These are phyloP conservation scores for Verticillium klebahnii DNA, from an alignment of 2,329 filamentous ascomycete genomes.

Conservation along the genomic window DNA sequence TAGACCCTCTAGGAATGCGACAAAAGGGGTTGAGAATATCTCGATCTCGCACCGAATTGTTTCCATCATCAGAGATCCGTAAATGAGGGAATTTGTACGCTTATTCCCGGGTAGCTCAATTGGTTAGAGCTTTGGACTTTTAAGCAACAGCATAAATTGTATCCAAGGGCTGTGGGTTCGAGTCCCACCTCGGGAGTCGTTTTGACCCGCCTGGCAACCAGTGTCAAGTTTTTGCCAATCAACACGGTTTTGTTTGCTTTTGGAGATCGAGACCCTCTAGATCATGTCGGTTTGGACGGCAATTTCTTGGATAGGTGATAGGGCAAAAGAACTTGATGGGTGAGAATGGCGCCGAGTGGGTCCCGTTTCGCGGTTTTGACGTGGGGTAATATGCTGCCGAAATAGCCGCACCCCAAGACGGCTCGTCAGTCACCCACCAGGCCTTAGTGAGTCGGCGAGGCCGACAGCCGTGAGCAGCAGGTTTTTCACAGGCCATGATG, in stretches of 20 bases:
- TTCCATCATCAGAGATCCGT: no score
- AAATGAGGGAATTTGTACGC: no score
- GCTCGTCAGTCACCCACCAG: neutral
- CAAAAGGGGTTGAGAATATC: no score
- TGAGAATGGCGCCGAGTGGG: neutral
- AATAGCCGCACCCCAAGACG: neutral
- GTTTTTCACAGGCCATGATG: neutral
- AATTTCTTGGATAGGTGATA: no score
- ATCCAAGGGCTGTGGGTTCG: slow-evolving; percentile 10
- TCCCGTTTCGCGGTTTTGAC: neutral
- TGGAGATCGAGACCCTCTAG: neutral
- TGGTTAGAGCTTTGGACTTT: slow-evolving; percentile 10
- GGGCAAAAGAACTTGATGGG: no score
- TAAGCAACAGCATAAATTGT: neutral
- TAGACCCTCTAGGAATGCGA: no score
- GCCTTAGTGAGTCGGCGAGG: neutral
- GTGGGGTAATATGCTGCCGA: neutral
- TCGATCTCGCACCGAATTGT: no score
- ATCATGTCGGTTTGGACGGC: no score
- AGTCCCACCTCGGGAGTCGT: slow-evolving; percentile 4
- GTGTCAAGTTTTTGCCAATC: neutral
- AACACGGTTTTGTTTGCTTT: neutral
- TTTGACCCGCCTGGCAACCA: no score
- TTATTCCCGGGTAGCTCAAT: slow-evolving; percentile 5
- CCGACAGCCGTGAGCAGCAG: neutral